phyloP scores from a whole-genome alignment of 2,329 filamentous ascomycete genomes.

The Orbilia brochopaga region DNA sequence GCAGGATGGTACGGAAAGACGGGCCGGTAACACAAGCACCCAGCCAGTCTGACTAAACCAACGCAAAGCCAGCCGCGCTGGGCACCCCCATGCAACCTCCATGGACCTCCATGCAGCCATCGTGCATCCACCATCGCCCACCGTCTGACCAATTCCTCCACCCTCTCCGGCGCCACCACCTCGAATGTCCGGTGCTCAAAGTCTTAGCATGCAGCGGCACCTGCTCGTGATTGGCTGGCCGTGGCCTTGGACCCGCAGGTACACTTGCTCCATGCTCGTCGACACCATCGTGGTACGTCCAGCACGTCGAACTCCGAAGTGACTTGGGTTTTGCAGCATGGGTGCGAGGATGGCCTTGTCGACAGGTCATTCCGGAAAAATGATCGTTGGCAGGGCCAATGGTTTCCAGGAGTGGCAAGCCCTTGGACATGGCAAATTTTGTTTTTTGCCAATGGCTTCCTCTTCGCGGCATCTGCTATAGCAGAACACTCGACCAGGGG shows the following conservation, averaged over 20 bases:
- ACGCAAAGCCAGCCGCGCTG: constrained; percentile 19
- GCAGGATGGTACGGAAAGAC: constrained; percentile 45
- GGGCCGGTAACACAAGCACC: constrained; percentile 41
- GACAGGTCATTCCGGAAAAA: constrained; percentile 40
- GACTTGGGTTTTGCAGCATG: constrained; percentile 19
- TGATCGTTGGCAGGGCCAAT: constrained; percentile 31
- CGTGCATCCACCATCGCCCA: too few relatives aligned
- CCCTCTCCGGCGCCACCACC: constrained; percentile 30
- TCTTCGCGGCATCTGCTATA: constrained; percentile 17
- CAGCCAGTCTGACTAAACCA: constrained; percentile 10
- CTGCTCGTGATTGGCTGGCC: constrained; percentile 19
- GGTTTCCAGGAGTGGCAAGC: constrained; percentile 44
- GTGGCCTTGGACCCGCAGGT: constrained; percentile 18
- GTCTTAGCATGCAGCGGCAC: constrained; percentile 28
- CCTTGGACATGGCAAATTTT: constrained; percentile 19
- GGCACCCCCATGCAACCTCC: constrained; percentile 2
- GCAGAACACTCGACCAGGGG: constrained; percentile 1
- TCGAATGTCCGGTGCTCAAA: constrained; percentile 44
- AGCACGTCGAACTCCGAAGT: constrained; percentile 29
- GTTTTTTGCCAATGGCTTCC: constrained; percentile 27
- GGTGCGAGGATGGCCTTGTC: constrained; percentile 1
- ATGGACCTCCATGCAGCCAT: background rate
- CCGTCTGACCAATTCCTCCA: constrained; percentile 33
- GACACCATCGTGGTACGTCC: constrained; percentile 28
- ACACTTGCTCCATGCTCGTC: constrained; percentile 31